phyloP scores from a whole-genome alignment of 306 rosid genomes.

The apple (Malus domestica) region DNA sequence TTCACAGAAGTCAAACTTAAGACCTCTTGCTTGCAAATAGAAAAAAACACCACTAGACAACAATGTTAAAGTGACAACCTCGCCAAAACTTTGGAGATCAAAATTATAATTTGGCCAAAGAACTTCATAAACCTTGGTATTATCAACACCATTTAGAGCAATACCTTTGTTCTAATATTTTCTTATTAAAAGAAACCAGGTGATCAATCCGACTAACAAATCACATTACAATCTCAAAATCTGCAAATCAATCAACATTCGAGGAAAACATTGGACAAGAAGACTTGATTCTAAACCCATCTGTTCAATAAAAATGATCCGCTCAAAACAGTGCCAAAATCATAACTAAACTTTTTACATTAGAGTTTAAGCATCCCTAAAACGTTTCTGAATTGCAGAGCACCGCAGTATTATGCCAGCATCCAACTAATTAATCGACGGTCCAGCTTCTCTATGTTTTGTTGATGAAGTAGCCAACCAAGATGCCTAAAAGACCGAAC shows the following conservation, averaged over 20 bases:
- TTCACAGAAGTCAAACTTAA: too few relatives aligned
- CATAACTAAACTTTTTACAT: slow-evolving; percentile 5
- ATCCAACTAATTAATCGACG: not conserved
- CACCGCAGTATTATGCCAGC: slow-evolving; percentile 5
- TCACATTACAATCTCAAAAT: not conserved
- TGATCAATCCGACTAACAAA: too few relatives aligned
- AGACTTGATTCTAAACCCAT: not conserved
- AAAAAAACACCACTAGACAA: too few relatives aligned
- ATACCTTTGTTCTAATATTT: too few relatives aligned
- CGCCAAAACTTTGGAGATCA: too few relatives aligned
- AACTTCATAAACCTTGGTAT: too few relatives aligned
- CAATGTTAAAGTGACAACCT: too few relatives aligned
- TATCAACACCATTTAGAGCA: too few relatives aligned
- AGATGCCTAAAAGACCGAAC: slow-evolving; percentile 32
- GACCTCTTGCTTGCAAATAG: too few relatives aligned
- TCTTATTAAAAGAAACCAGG: too few relatives aligned
- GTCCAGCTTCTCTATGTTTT: slow-evolving; percentile 18
- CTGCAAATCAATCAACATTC: not conserved
- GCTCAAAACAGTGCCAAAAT: not conserved
- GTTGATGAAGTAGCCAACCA: slow-evolving; percentile 29
- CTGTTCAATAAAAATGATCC: not conserved
- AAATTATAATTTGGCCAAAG: too few relatives aligned
- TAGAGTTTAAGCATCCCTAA: not conserved
- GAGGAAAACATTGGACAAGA: not conserved
- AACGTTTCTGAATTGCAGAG: not conserved